These are phyloP conservation scores for Aschersonia sp. DNA, from an alignment of 2,329 filamentous ascomycete genomes.

Conservation along the genomic window DNA sequence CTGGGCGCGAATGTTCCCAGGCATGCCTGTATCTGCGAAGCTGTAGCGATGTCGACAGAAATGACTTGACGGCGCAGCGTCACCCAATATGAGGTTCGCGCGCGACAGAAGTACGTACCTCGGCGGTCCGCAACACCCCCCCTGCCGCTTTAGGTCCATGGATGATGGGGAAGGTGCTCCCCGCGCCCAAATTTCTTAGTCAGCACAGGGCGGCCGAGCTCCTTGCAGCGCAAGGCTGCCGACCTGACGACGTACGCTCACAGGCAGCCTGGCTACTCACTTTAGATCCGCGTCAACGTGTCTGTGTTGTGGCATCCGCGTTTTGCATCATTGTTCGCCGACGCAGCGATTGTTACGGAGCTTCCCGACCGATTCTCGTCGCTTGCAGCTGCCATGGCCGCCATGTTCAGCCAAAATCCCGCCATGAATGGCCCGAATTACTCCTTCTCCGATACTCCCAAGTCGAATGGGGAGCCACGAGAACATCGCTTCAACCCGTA, in stretches of 20 bases:
- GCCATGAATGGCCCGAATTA: conserved; percentile 56
- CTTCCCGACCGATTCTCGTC: neutral
- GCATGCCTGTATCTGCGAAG: conserved; percentile 19
- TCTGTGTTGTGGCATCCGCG: neutral
- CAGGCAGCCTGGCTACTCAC: conserved; percentile 10
- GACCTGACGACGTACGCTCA: conserved; percentile 20
- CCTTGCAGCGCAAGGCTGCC: conserved; percentile 8
- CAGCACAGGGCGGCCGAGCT: conserved; percentile 20
- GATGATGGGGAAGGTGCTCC: neutral
- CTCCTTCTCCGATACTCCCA: conserved; percentile 48
- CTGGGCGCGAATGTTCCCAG: conserved; percentile 43
- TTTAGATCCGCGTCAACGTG: no score
- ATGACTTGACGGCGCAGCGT: neutral
- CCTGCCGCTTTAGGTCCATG: no score
- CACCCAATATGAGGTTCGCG: neutral
- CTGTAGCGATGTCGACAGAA: neutral
- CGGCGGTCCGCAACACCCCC: no score
- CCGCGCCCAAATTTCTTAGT: conserved; percentile 18
- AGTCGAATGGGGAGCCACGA: conserved; percentile 38
- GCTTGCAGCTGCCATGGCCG: conserved; percentile 32
- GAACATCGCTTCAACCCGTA: conserved; percentile 91
- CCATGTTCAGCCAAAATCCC: conserved; percentile 58
- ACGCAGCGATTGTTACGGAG: neutral
- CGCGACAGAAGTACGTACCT: no score
- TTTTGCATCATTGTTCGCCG: neutral